Evolutionary conservation across 352 stramenopile species (phyloP).

Genomic region (Aphanomyces euteiches): DNA sequence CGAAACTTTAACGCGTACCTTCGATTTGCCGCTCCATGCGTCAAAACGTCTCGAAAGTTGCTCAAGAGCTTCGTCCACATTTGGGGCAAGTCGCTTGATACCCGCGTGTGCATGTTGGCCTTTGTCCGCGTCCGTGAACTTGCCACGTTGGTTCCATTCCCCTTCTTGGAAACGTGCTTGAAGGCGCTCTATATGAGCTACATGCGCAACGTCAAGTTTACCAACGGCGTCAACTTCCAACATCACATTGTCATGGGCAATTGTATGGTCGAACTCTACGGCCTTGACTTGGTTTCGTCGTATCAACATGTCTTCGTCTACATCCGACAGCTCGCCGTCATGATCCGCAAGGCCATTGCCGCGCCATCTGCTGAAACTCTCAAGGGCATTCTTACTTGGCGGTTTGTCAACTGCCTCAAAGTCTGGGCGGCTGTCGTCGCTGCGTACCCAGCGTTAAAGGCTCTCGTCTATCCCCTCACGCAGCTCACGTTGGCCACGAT

Average conservation of each 20-base stretch:
- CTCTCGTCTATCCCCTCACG: slow-evolving; percentile 94
- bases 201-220: slow-evolving; percentile 95
- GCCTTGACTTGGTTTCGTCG: slow-evolving; percentile 92
- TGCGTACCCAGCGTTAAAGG: slow-evolving; percentile 87
- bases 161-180: slow-evolving; percentile 94
- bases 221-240: slow-evolving; percentile 77
- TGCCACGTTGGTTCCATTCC: slow-evolving; percentile 92
- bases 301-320: slow-evolving; percentile 99
- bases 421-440: slow-evolving; percentile 95
- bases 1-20: slow-evolving; percentile 76
- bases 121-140: slow-evolving; percentile 96
- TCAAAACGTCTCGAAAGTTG: slow-evolving; percentile 59
- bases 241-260: slow-evolving; percentile 93
- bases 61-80: slow-evolving; percentile 84
- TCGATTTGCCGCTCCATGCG: slow-evolving; percentile 58
- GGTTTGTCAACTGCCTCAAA: slow-evolving; percentile 97
- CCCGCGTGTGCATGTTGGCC: slow-evolving; percentile 84
- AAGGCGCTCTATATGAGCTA: slow-evolving; percentile 96
- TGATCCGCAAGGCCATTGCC: slow-evolving; percentile 94
- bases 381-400: slow-evolving; percentile 93
- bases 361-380: slow-evolving; percentile 90
- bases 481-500: slow-evolving; percentile 84
- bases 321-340: slow-evolving; percentile 97
- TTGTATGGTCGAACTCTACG: slow-evolving; percentile 98
- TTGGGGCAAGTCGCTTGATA: slow-evolving; percentile 79